Conservation (phyloP, 2,329 filamentous ascomycete genomes). For the Cordyceps cateniannulata region DNA sequence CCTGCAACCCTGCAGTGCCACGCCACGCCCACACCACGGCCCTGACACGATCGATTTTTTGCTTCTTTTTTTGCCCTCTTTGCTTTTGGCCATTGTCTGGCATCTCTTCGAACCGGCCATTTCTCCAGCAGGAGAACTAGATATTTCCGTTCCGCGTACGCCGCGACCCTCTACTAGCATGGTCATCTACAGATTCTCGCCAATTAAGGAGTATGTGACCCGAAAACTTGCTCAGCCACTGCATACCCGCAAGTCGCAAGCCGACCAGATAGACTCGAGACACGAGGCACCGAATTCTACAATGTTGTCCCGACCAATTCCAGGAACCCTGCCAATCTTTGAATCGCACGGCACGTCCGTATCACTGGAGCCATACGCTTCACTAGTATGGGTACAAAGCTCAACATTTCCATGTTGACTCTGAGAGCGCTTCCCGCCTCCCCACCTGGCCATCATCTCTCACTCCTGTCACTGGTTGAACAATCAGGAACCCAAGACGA, state of each 20-base stretch:
- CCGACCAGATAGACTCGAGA: background rate
- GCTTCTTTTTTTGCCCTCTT: background rate
- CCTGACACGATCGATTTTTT: constrained; percentile 6
- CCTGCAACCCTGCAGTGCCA: background rate
- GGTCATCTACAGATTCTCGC: no score
- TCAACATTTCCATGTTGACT: background rate
- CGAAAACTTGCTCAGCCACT: background rate
- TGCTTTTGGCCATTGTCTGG: background rate
- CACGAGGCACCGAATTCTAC: no score
- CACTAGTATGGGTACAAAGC: background rate
- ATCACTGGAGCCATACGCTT: background rate
- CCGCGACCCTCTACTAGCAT: background rate
- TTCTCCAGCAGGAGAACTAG: background rate
- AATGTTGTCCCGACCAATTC: background rate
- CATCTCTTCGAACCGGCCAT: background rate
- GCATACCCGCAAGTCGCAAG: background rate
- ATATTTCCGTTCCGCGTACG: background rate
- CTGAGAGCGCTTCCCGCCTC: background rate
- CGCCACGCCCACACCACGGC: background rate
- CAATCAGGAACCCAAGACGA: background rate
- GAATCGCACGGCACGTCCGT: background rate
- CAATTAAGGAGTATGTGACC: no score
- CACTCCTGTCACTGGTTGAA: background rate
- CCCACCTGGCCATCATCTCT: background rate
- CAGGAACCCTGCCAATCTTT: background rate